Base-by-base conservation (phyloP, 192 early-diverging fungal genomes). In the Mortierella hygrophila region DNA sequence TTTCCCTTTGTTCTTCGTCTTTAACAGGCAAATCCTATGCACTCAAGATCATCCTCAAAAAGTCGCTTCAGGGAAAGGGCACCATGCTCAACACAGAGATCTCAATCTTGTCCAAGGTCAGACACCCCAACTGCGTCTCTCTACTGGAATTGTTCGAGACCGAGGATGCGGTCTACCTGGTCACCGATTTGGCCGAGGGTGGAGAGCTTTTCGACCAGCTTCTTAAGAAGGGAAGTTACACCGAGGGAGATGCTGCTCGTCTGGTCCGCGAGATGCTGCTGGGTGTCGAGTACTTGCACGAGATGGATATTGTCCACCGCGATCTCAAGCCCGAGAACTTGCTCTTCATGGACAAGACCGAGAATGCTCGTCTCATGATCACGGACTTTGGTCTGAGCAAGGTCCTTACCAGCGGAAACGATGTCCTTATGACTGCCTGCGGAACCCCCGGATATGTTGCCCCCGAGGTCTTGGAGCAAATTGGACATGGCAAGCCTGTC, bases 201-300 rank as follows among this genome's bases (percentile, higher is more conserved):
- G 96, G 96, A 72, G 96, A 97, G 90, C 91, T 97, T 42, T 97
- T 97, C 80, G 88, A 95, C 68, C 92, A 94, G 40, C 94, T 97
- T 60, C 82, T 92, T 65, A 86, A 93, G 54, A 91, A 89, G 78
- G 96, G 95, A 23, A 89, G 81, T 74, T 97, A 94, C 80, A 93
- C 92, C 35, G 96, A 97, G 77, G 87, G 85, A 16, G 95, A 96
- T 88, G 96, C 96, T 6, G 90, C 93, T 44, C 76, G 90, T 47
- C 90, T 97, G 52, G 91, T 97, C 4, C 89, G 91, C 57, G 91
- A 93, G 47, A 93, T 96, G n/a, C 85, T 94, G 38, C 89, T 95
- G 68, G 95, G 96, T 37, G 90, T 97, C 29, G 93, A 92, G 6
- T 98, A 97, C 85, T 87, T 98, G 69, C 97, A 98, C 89, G 89